Base-by-base conservation (phyloP, 192 early-diverging fungal species). In the Entophlyctis helioformis region DNA sequence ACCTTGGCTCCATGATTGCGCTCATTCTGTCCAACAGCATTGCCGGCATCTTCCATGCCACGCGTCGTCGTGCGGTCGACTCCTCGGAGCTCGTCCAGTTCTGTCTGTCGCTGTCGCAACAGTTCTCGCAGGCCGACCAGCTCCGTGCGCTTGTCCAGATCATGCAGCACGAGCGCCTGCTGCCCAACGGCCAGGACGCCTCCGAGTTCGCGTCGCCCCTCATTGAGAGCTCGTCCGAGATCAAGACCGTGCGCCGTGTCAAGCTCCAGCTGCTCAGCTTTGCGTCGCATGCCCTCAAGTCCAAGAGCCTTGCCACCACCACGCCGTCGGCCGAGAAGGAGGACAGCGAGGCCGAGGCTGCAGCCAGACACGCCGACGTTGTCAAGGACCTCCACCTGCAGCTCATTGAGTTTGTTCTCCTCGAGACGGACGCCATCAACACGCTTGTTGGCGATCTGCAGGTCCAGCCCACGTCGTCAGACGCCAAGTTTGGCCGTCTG, bases 11-110 rank as follows among this genome's bases (percentile, higher is more conserved):
- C 7, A 76, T 91, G 34, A 64, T 82, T 8, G 63, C 80, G 16
- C 50, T 91, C 54, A 58, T 92, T 15, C 57, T 93, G 13, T 81
- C 55, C 22, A 65, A 90, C 54, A 74, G 79, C 51, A 63, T 80
- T 39, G 71, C 71, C n/a, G n/a, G n/a, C n/a, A n/a, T n/a, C n/a
- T n/a, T n/a, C n/a, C n/a, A n/a, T n/a, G n/a, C 50, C 45, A 69
- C 67, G 65, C 64, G 46, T 18, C 45, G 63, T 9, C 46, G 64
- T 5, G 68, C 62, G 36, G 56, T 57, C 22, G 84, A 85, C 39
- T 57, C 72, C 7, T 81, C 82, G 9, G 74, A 73, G 33, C 47
- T 88, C 31, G 59, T 59, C 31, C 80, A 88, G 37, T 94, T 97
- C 62, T 72, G 77, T 21, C 44, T 90, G 46, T 61, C 71, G 2